Base-by-base conservation (phyloP, 257 asterid genomes). In the Rauvolfia tetraphylla region DNA sequence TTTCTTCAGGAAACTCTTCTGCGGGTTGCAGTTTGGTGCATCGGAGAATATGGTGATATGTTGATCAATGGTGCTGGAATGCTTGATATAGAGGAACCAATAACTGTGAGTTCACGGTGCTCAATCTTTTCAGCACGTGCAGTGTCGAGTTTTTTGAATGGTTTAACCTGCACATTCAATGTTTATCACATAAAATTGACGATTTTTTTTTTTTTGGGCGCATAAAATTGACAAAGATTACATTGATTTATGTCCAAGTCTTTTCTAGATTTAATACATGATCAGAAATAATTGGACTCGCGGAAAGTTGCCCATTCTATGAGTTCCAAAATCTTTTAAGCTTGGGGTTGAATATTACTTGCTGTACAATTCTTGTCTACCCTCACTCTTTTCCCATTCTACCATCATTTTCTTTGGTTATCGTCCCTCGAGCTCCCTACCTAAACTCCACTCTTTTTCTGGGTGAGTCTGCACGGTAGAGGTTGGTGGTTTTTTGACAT, bases 31-130 rank as follows among this genome's bases (percentile, higher is more conserved):
- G 95, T 95, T 77, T 95, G 99, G 99, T 95, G 98, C 88, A 86
- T 95, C 56, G 99, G 99, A 79, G 99, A 95, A 87, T 95, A 91
- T 82, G 99, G 98, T 54, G 99, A 95, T 72, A 79, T 95, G 92
- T 85, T 95, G 86, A 90, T 93, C 72, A 73, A 81, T 80, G 90
- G 88, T 76, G 78, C 85, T 66, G 98, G 90, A 80, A 80, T 92
- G 88, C 96, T 91, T 81, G 90, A 85, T 80, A 73, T 78, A 38
- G 99, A 95, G 87, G 97, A 90, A 71, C 93, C 90, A 65, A 81
- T 89, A 74, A 90, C 90, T 44, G 99, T 95, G 81, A 87, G 98
- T 95, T 81, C 78, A 63, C 76, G 80, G 65, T 77, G 76, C 71
- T 51, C 51, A 68, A 46, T 39, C 29, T 34, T 56, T 23, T 56